Percentiles rank a stretch among this genome's conserved stretches.
Conservation (phyloP, 2,329 filamentous ascomycete genomes). For the Phaeosphaeriaceae sp. region DNA sequence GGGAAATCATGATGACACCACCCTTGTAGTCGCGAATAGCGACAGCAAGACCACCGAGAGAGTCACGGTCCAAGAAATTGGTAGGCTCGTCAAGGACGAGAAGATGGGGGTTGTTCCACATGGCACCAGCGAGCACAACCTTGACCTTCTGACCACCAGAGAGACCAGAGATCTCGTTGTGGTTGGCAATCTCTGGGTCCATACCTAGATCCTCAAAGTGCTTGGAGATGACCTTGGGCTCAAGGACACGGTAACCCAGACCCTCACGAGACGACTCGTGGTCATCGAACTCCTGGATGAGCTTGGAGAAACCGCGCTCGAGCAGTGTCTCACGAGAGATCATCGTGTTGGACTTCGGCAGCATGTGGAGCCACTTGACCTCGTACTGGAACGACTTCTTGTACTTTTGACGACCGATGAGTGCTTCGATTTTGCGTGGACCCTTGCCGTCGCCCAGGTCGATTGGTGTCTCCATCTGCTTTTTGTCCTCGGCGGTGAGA, state of each 20-base stretch:
- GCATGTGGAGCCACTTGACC: slow-evolving; percentile 87
- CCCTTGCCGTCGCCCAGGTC: slow-evolving; percentile 85
- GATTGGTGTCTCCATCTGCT: slow-evolving; percentile 89
- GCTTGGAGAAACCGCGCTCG: slow-evolving; percentile 86
- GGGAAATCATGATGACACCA: slow-evolving; percentile 98
- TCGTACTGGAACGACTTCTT: slow-evolving; percentile 99
- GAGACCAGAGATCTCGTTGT: slow-evolving; percentile 96
- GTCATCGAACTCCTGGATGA: slow-evolving; percentile 97
- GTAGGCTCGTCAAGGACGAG: slow-evolving; percentile 98
- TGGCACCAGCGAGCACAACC: slow-evolving; percentile 92
- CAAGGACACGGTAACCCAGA: slow-evolving; percentile 91
- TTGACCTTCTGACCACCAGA: slow-evolving; percentile 99
- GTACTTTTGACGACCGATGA: slow-evolving; percentile 97
- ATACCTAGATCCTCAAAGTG: slow-evolving; percentile 97
- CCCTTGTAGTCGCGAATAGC: slow-evolving; percentile 98
- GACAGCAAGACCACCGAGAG: slow-evolving; percentile 93
- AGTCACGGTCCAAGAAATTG: slow-evolving; percentile 99
- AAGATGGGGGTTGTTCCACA: slow-evolving; percentile 99
- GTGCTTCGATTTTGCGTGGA: slow-evolving; percentile 77
- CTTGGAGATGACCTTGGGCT: slow-evolving; percentile 93
- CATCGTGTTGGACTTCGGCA: slow-evolving; percentile 93
- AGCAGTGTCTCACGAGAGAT: slow-evolving; percentile 91
- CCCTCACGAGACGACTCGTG: slow-evolving; percentile 98
- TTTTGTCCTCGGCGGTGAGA: slow-evolving; percentile 82
- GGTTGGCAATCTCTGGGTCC: slow-evolving; percentile 97